These are phyloP conservation scores for Pyrrhoderma noxium DNA, from an alignment of 1,284 basidiomycete species.

Conservation along the genomic window DNA sequence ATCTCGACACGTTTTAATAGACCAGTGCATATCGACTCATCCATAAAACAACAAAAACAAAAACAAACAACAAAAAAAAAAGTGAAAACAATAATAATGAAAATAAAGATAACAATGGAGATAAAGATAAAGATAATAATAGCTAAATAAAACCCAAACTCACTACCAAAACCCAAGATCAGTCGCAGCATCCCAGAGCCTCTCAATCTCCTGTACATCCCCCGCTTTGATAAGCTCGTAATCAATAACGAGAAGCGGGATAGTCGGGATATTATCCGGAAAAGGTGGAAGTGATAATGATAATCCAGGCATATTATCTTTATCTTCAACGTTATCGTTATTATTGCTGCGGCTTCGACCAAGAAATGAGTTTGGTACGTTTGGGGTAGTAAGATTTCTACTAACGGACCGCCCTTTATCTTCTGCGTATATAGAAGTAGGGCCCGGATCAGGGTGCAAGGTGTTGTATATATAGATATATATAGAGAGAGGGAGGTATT, in stretches of 20 bases:
- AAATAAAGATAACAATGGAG: too few species aligned
- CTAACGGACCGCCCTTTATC: too few species aligned
- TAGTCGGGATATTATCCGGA: constrained; percentile 40
- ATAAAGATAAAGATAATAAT: neutral
- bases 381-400: too few species aligned
- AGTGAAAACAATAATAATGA: too few species aligned
- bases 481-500: too few species aligned
- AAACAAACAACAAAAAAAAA: too few species aligned
- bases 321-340: neutral
- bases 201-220: constrained; percentile 34
- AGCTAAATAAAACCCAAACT: constrained; percentile 22
- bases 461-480: too few species aligned
- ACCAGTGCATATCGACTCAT: too few species aligned
- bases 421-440: too few species aligned
- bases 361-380: neutral
- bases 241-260: constrained; percentile 46
- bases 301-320: constrained; percentile 21
- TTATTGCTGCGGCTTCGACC: neutral
- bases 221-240: constrained; percentile 34
- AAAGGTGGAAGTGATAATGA: constrained; percentile 35
- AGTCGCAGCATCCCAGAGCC: constrained; percentile 45
- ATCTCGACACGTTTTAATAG: too few species aligned
- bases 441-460: too few species aligned
- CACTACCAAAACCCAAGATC: constrained; percentile 51
- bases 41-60: too few species aligned